These are phyloP conservation scores for Drechslerella dactyloides DNA, from an alignment of 2,329 filamentous ascomycete genomes.

Conservation along the genomic window DNA sequence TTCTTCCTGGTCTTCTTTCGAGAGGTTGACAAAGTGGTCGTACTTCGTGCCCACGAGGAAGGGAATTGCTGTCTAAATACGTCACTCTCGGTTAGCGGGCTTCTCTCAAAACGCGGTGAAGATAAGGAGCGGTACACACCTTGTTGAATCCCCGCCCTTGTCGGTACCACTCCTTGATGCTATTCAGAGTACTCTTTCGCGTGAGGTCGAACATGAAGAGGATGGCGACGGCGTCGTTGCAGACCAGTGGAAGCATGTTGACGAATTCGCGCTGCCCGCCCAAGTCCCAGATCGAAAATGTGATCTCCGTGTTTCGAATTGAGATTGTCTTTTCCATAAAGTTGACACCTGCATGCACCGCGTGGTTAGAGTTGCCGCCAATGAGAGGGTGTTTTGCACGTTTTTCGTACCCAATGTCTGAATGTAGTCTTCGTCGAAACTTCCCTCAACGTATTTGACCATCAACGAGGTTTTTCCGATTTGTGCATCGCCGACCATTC, in stretches of 20 bases:
- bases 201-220: constrained; percentile 99
- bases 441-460: constrained; percentile 99
- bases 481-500: constrained; percentile 98
- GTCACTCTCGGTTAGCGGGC: neutral
- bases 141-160: constrained; percentile 99
- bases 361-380: constrained; percentile 14
- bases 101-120: constrained; percentile 2
- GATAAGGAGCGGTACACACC: constrained; percentile 29
- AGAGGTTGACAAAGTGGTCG: constrained; percentile 99
- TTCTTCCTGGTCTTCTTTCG: constrained; percentile 95
- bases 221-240: constrained; percentile 97
- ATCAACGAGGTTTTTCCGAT: constrained; percentile 99
- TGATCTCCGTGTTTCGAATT: constrained; percentile 98
- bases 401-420: constrained; percentile 77
- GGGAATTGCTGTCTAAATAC: constrained; percentile 79
- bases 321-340: constrained; percentile 99
- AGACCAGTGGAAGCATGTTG: constrained; percentile 99
- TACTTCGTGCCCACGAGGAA: constrained; percentile 98
- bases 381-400: neutral
- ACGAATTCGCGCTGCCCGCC: constrained; percentile 98
- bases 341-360: constrained; percentile 74
- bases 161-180: constrained; percentile 99
- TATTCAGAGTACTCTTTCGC: constrained; percentile 96
- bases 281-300: constrained; percentile 98
- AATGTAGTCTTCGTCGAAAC: constrained; percentile 99